These are phyloP conservation scores for Coniosporium apollinis DNA, from an alignment of 495 filamentous ascomycete species.

Conservation along the genomic window DNA sequence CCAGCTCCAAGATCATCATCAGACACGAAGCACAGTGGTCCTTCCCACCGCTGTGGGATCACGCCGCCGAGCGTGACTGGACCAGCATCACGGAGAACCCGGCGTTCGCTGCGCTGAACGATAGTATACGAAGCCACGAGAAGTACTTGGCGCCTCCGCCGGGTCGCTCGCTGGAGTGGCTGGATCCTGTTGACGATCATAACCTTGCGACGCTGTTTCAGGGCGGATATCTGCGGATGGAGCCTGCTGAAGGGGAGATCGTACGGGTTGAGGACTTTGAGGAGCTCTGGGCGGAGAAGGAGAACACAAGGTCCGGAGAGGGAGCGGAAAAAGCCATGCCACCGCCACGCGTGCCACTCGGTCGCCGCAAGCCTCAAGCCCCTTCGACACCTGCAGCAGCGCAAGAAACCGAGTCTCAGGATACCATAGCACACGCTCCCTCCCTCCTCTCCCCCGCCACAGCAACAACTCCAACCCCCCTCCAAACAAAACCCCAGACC, in stretches of 20 bases:
- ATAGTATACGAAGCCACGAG: constrained; percentile 17
- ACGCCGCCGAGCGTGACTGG: constrained; percentile 15
- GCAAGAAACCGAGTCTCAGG: neutral
- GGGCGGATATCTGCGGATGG: constrained; percentile 9
- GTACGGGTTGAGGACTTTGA: constrained; percentile 7
- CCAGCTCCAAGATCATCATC: constrained; percentile 22
- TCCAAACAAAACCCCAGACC: constrained; percentile 15
- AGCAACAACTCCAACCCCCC: constrained; percentile 4
- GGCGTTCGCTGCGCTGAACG: constrained; percentile 17
- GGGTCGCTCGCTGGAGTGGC: constrained; percentile 13
- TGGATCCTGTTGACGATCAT: constrained; percentile 16
- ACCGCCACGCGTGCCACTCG: constrained; percentile 8
- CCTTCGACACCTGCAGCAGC: too few relatives aligned
- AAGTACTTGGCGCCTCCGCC: constrained; percentile 14
- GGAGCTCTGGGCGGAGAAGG: neutral
- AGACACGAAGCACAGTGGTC: constrained; percentile 29
- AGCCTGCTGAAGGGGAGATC: constrained; percentile 6
- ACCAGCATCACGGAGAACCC: constrained; percentile 15
- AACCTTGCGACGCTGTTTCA: constrained; percentile 20
- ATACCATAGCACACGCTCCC: neutral
- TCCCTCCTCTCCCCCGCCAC: neutral
- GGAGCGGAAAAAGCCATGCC: neutral
- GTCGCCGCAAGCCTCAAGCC: too few relatives aligned
- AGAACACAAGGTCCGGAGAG: neutral
- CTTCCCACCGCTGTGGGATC: constrained; percentile 18